Evolutionary conservation across 202 grass and related monocot genomes (phyloP).

Genomic region (Schoenoplectus triqueter): DNA sequence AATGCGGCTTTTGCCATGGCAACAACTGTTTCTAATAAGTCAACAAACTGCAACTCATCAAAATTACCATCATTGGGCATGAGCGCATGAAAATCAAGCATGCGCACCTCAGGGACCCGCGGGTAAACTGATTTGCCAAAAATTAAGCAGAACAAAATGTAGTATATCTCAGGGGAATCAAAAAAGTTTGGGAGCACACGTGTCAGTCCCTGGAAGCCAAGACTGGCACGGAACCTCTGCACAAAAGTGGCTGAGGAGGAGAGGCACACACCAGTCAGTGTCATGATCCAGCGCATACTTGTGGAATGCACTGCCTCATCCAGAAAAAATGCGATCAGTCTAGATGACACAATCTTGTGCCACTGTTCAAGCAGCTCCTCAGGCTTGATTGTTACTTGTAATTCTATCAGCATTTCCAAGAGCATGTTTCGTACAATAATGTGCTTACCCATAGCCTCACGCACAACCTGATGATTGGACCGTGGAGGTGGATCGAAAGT

Average conservation of each 20-base stretch:
- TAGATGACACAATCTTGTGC: conserved; percentile 99
- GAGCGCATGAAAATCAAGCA: conserved; percentile 98
- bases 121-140: conserved; percentile 97
- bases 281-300: conserved; percentile 99
- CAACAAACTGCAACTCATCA: conserved; percentile 92
- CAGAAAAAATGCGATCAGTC: conserved; percentile 90
- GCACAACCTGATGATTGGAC: conserved; percentile 55
- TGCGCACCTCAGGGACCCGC: conserved; percentile 94
- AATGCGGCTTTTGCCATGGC: conserved; percentile 95
- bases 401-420: conserved; percentile 98
- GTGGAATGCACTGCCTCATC: conserved; percentile 99
- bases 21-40: conserved; percentile 89
- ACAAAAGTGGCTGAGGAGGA: conserved; percentile 83
- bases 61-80: conserved; percentile 97
- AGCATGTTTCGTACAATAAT: conserved; percentile 98
- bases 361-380: conserved; percentile 98
- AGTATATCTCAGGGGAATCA: conserved; percentile 99
- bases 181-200: conserved; percentile 89
- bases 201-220: conserved; percentile 84
- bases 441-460: conserved; percentile 96
- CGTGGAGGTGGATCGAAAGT: conserved; percentile 94
- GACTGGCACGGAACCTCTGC: conserved; percentile 75
- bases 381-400: conserved; percentile 84
- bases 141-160: conserved; percentile 96
- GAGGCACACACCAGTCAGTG: conserved; percentile 95